Evolutionary conservation across 1,284 basidiomycete genomes (phyloP).

Genomic region (Anthracocystis setariae): DNA sequence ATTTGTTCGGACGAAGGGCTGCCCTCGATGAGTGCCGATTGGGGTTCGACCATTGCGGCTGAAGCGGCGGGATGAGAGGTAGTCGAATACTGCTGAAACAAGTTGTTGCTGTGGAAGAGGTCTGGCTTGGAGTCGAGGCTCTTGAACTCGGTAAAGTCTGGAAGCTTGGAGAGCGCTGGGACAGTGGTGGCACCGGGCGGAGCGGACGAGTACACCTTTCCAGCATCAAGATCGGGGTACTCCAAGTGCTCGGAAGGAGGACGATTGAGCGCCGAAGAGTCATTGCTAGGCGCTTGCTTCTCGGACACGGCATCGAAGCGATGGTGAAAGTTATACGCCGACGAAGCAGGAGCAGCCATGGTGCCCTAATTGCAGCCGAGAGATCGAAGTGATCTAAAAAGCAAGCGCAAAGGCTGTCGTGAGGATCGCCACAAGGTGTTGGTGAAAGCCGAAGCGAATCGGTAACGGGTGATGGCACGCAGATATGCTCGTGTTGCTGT

Average conservation of each 20-base stretch:
- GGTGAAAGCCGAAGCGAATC: no score
- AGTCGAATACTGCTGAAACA: constrained; percentile 40
- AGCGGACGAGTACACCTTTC: constrained; percentile 41
- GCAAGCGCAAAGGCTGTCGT: not conserved
- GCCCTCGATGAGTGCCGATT: constrained; percentile 42
- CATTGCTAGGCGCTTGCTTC: constrained; percentile 8
- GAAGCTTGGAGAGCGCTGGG: constrained; percentile 14
- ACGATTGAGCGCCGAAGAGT: not conserved
- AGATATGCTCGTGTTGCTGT: no score
- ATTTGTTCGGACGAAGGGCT: constrained; percentile 13
- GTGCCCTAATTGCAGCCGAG: no score
- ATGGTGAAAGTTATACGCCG: constrained; percentile 41
- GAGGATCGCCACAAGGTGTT: no score
- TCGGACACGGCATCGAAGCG: constrained; percentile 31
- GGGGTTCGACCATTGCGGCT: constrained; percentile 33
- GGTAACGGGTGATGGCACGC: no score
- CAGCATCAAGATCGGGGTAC: constrained; percentile 43
- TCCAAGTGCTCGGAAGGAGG: constrained; percentile 26
- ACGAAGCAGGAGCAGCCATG: constrained; percentile 37
- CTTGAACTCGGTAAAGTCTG: constrained; percentile 45
- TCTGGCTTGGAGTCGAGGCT: constrained; percentile 27
- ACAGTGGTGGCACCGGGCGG: constrained; percentile 10
- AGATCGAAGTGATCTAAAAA: not conserved
- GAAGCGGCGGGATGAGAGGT: constrained; percentile 13
- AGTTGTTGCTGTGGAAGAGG: constrained; percentile 31